Conservation (phyloP, 1,139 yeast species). For the Debaryomycetaceae sp. region DNA sequence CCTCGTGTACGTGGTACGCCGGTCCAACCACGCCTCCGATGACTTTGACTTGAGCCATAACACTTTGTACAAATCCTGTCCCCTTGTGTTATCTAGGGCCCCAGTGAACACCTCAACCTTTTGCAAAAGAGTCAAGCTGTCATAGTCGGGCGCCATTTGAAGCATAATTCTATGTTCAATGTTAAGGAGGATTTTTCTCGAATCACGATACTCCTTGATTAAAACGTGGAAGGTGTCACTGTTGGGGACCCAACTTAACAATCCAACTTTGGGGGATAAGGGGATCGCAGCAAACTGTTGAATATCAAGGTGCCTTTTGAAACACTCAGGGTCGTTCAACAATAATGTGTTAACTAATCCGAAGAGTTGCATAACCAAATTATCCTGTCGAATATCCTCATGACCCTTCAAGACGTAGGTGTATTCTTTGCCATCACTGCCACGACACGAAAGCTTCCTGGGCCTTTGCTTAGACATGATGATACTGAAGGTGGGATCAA, state of each 20-base stretch:
- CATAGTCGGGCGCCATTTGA: constrained; percentile 98
- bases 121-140: constrained; percentile 78
- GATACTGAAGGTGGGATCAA: constrained; percentile 83
- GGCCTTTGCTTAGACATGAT: constrained; percentile 97
- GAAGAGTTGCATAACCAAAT: constrained; percentile 94
- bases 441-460: constrained; percentile 70
- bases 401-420: constrained; percentile 85
- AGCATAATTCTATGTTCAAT: constrained; percentile 94
- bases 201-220: constrained; percentile 88
- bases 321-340: constrained; percentile 89
- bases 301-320: constrained; percentile 90
- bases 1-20: constrained; percentile 93
- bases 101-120: constrained; percentile 96
- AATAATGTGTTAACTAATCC: constrained; percentile 90
- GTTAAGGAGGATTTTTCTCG: constrained; percentile 80
- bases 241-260: constrained; percentile 95
- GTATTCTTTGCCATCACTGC: constrained; percentile 90
- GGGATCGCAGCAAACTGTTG: constrained; percentile 93
- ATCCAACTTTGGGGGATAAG: constrained; percentile 93
- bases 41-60: constrained; percentile 95
- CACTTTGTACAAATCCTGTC: constrained; percentile 93
- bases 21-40: constrained; percentile 95
- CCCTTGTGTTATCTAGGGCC: constrained; percentile 92
- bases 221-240: constrained; percentile 95
- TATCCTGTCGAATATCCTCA: constrained; percentile 97